Evolutionary conservation across 106 monocot species (phyloP).

Genomic region (Ottelia alismoides): DNA sequence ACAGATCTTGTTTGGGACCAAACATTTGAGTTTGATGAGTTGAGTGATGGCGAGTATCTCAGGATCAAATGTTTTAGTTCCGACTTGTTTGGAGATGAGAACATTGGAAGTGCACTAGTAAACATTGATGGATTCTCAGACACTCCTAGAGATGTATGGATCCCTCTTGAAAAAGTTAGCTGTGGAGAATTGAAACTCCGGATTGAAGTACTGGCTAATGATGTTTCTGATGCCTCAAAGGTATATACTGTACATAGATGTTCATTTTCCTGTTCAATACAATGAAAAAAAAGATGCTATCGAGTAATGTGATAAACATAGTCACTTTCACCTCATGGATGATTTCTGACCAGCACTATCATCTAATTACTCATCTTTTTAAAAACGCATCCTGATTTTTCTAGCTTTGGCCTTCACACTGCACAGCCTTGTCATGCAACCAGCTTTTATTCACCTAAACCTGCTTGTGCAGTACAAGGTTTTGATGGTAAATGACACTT

Average conservation of each 20-base stretch:
- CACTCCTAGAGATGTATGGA: constrained; percentile 53
- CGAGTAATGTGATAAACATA: too few relatives aligned
- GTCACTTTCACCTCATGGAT: too few relatives aligned
- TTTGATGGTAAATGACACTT: too few relatives aligned
- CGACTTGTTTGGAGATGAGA: constrained; percentile 70
- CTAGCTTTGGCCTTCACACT: too few relatives aligned
- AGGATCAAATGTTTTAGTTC: constrained; percentile 59
- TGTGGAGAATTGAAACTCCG: constrained; percentile 74
- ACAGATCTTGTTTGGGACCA: constrained; percentile 57
- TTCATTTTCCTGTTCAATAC: too few relatives aligned
- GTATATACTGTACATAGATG: too few relatives aligned
- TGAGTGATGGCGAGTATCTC: constrained; percentile 69
- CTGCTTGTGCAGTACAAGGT: too few relatives aligned
- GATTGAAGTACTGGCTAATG: constrained; percentile 43
- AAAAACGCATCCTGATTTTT: too few relatives aligned
- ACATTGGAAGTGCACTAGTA: constrained; percentile 57
- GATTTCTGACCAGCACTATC: too few relatives aligned
- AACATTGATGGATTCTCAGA: constrained; percentile 65
- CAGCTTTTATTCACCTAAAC: neutral
- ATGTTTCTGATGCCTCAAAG: constrained; percentile 4
- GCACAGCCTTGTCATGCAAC: too few relatives aligned
- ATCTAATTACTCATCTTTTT: too few relatives aligned
- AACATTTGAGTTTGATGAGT: constrained; percentile 65
- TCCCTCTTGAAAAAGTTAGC: constrained; percentile 73
- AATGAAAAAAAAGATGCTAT: too few relatives aligned